Percentiles rank a stretch among this genome's conserved stretches.
Evolutionary conservation across 345 rosid genomes (phyloP).

Genomic region (Camelina sativa): DNA sequence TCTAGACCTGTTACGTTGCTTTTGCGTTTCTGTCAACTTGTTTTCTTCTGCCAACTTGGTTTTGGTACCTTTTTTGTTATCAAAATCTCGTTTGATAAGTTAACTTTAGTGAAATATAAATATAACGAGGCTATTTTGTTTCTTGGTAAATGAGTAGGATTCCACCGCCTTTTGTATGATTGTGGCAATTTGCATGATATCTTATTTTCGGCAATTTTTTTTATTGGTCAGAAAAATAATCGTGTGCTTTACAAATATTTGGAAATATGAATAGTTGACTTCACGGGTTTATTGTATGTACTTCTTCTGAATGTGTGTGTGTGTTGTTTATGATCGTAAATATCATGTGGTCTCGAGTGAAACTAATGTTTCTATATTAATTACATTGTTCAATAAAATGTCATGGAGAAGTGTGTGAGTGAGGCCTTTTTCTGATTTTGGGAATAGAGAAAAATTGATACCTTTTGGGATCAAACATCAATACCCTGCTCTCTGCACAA

Average conservation of each 20-base stretch:
- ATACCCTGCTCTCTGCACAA: conserved; percentile 29
- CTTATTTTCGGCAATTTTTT: not conserved
- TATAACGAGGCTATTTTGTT: too few relatives aligned
- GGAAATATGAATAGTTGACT: not conserved
- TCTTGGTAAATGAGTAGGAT: too few relatives aligned
- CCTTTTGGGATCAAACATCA: conserved; percentile 35
- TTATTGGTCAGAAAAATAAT: not conserved
- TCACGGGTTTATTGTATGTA: not conserved
- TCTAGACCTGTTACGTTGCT: conserved; percentile 30
- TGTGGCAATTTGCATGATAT: too few relatives aligned
- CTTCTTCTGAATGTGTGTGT: not conserved
- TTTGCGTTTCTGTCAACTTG: conserved; percentile 33
- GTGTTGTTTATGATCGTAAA: conserved; percentile 3
- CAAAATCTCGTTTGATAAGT: conserved; percentile 10
- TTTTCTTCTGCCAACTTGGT: conserved; percentile 39
- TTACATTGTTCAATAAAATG: conserved; percentile 2
- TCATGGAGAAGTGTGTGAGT: conserved; percentile 14
- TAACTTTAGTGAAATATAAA: conserved; percentile 2
- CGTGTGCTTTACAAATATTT: not conserved
- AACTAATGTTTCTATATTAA: not conserved
- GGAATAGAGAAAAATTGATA: not conserved
- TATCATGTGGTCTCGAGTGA: conserved; percentile 10
- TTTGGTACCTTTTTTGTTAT: conserved; percentile 7
- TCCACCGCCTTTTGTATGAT: too few relatives aligned
- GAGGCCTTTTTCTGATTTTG: conserved; percentile 5